Evolutionary conservation across 306 rosid species (phyloP), one percentile per base, ranked within the genome.

Genomic region (Vigna unguiculata): DNA sequence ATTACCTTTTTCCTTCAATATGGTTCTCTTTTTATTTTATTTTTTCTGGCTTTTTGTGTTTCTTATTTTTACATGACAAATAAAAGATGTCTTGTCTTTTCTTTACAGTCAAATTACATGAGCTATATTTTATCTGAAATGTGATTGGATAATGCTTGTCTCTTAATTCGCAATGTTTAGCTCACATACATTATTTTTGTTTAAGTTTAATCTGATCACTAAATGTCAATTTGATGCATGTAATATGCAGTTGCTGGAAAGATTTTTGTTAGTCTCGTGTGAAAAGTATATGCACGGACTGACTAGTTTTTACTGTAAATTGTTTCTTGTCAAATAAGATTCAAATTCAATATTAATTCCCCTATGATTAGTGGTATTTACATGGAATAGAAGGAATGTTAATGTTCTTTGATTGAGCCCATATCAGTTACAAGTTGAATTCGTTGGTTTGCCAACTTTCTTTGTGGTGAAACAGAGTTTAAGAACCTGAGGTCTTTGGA

Each of bases 401-500:
- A 49, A 51, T 19, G 12, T 40, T 84, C 54, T 61, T 19, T 81
- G 75, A 43, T 52, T 25, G 46, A 72, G 45, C 47, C 47, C 21
- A 61, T 61, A 13, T 61, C 15, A 2, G 20, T 67, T 24, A 25
- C 47, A 74, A 54, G 51, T 51, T 57, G 64, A 61, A 28, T 28
- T 62, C 66, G 52, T 24, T 48, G 17, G 49, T 58, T 72, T 65
- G 53, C 6, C n/a, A 38, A 34, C 28, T 58, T 13, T 67, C 45
- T 80, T 43, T 59, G 21, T 45, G 28, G 17, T 79, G 77, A 43
- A 79, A 53, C 90, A 95, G 98, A 90, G 78, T 89, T 95, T 24
- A 95, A 95, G 86, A 88, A 88, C 75, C 88, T 95, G 75, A 91
- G 83, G 84, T 92, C 97, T 77, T 89, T 95, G 66, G 98, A 95